Conservation (phyloP, 345 rosid species). For the Durio zibethinus region DNA sequence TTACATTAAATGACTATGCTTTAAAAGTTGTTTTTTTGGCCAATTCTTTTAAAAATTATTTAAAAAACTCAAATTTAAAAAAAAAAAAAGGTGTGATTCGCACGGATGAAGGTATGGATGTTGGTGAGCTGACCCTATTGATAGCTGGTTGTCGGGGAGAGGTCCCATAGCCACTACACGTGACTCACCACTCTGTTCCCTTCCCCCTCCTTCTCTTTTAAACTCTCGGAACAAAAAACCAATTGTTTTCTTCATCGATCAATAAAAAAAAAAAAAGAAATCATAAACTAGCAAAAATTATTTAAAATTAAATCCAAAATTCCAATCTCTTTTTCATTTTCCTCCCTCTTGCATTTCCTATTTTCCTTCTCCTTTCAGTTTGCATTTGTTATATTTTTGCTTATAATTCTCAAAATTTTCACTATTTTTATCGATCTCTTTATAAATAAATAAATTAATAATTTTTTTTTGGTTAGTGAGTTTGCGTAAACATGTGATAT, state of each 20-base stretch:
- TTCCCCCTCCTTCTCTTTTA: background rate
- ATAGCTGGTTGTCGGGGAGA: conserved; percentile 56
- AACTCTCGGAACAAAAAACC: background rate
- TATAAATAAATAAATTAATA: background rate
- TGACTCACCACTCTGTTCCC: conserved; percentile 49
- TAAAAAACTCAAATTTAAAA: background rate
- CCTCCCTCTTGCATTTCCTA: conserved; percentile 3
- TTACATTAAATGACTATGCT: background rate
- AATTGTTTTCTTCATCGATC: conserved; percentile 11
- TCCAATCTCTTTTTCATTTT: conserved; percentile 6
- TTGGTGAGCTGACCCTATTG: conserved; percentile 43
- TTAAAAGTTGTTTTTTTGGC: too few species aligned
- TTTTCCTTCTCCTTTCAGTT: background rate
- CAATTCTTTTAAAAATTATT: background rate
- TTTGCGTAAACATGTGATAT: background rate
- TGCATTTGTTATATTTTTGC: background rate
- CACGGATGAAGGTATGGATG: conserved; percentile 40
- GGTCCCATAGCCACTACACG: conserved; percentile 59
- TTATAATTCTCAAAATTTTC: conserved; percentile 11
- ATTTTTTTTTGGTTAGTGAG: conserved; percentile 10
- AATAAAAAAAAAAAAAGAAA: background rate
- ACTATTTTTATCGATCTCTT: conserved; percentile 14
- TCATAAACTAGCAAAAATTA: background rate
- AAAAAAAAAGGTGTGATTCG: conserved; percentile 22
- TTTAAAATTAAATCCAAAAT: conserved; percentile 1